Conservation (phyloP, 1,139 yeast genomes). For the Candida glucosophila region DNA sequence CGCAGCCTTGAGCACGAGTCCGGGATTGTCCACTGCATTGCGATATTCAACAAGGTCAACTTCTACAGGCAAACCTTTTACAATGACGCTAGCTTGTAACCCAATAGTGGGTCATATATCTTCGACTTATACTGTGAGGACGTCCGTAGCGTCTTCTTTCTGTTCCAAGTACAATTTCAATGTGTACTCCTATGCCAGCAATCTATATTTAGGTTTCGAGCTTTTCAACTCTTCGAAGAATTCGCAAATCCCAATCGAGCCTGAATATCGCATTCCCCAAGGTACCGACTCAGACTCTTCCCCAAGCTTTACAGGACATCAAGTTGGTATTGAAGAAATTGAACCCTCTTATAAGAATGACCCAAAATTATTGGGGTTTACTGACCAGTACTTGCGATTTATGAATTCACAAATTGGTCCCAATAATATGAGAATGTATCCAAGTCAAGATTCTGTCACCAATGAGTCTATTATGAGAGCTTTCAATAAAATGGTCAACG, state of each 20-base stretch:
- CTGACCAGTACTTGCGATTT: too few relatives aligned
- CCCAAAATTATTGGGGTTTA: too few relatives aligned
- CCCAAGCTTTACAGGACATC: too few relatives aligned
- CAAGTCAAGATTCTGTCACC: neutral
- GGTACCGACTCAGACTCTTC: neutral
- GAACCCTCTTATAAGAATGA: too few relatives aligned
- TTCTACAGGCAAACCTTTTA: constrained; percentile 79
- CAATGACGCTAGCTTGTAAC: constrained; percentile 79
- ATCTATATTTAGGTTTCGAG: constrained; percentile 80
- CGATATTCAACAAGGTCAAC: constrained; percentile 84
- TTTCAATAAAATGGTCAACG: constrained; percentile 43
- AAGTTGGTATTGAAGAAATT: neutral
- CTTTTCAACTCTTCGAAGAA: constrained; percentile 45
- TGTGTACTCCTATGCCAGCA: constrained; percentile 82
- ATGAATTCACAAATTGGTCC: too few relatives aligned
- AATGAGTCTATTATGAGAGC: constrained; percentile 42
- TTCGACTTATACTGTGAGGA: constrained; percentile 80
- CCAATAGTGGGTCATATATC: constrained; percentile 89
- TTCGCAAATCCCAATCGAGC: neutral
- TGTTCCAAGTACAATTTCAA: constrained; percentile 87
- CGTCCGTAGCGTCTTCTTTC: constrained; percentile 68
- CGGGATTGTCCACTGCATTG: constrained; percentile 76
- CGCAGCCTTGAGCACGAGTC: constrained; percentile 76
- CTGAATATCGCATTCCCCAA: too few relatives aligned
- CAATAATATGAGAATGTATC: neutral